Conservation (phyloP, 768 basidiomycete genomes). For the Lactarius psammicola region DNA sequence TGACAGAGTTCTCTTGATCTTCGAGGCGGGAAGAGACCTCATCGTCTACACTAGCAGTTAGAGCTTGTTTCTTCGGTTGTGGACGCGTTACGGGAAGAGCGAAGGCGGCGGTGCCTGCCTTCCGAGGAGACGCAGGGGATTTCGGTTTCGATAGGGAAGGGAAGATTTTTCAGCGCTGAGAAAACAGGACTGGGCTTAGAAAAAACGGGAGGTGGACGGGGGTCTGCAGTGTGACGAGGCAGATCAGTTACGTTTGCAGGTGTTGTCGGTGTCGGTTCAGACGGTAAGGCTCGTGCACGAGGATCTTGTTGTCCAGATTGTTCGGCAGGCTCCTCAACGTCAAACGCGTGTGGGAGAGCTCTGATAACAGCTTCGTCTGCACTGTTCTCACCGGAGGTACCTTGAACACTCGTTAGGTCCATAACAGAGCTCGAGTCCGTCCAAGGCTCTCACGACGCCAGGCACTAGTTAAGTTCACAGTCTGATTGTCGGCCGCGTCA, state of each 20-base stretch:
- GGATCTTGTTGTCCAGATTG: conserved; percentile 22
- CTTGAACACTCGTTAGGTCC: conserved; percentile 31
- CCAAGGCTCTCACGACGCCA: conserved; percentile 38
- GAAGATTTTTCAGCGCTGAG: conserved; percentile 35
- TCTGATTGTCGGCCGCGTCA: conserved; percentile 57
- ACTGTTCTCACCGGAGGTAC: conserved; percentile 16
- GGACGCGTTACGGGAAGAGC: conserved; percentile 55
- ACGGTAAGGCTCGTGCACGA: conserved; percentile 32
- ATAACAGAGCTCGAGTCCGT: conserved; percentile 32
- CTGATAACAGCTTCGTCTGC: conserved; percentile 19
- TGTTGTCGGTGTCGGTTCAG: conserved; percentile 20
- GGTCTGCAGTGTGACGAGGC: conserved; percentile 39
- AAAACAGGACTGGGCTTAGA: conserved; percentile 33
- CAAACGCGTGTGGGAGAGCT: conserved; percentile 1
- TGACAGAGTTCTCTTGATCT: conserved; percentile 49
- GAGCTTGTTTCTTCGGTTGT: conserved; percentile 50
- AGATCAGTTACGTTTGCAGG: conserved; percentile 32
- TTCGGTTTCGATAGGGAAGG: conserved; percentile 41
- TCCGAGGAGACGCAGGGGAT: conserved; percentile 29
- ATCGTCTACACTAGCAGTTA: conserved; percentile 17
- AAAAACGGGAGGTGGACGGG: conserved; percentile 33
- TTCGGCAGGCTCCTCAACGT: conserved; percentile 12
- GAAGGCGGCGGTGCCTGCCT: conserved; percentile 56
- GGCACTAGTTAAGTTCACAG: conserved; percentile 64
- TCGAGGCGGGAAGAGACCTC: conserved; percentile 28